Conservation (phyloP, 345 rosid genomes). For the Sapria himalayana region DNA sequence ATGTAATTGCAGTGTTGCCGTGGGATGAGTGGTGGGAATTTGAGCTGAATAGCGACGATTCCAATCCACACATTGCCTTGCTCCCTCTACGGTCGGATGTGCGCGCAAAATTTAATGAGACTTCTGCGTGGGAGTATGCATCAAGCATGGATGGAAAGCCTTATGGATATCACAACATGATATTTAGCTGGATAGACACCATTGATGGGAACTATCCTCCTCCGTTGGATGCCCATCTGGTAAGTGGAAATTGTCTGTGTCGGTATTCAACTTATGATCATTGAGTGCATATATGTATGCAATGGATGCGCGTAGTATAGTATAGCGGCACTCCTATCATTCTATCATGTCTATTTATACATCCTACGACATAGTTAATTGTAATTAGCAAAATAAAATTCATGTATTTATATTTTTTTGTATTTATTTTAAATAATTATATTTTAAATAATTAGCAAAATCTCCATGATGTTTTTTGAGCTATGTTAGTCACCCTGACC, state of each 20-base stretch:
- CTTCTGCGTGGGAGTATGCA: slow-evolving; percentile 97
- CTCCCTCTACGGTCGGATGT: slow-evolving; percentile 80
- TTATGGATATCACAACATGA: slow-evolving; percentile 93
- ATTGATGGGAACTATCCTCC: slow-evolving; percentile 71
- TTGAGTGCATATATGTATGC: no score
- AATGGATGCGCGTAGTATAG: no score
- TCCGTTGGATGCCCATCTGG: slow-evolving; percentile 87
- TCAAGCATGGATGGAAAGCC: slow-evolving; percentile 69
- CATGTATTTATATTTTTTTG: no score
- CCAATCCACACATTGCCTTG: slow-evolving; percentile 81
- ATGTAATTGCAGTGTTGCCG: slow-evolving; percentile 53
- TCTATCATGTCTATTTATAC: no score
- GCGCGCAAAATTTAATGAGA: slow-evolving; percentile 73
- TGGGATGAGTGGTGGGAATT: slow-evolving; percentile 99
- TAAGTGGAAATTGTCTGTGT: slow-evolving; percentile 13
- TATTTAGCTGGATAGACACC: slow-evolving; percentile 99
- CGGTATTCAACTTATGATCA: neutral
- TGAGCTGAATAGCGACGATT: slow-evolving; percentile 70
- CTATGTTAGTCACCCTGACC: no score
- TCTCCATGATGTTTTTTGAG: no score
- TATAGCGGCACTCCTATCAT: no score
- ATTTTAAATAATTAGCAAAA: no score
- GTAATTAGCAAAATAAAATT: no score
- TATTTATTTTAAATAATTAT: no score
- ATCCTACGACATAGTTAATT: no score